A percentile compares a stretch with the other conserved stretches of the same genome.
These are phyloP conservation scores for Diddensiella caesifluorescens DNA, from an alignment of 805 yeast genomes.

Conservation along the genomic window DNA sequence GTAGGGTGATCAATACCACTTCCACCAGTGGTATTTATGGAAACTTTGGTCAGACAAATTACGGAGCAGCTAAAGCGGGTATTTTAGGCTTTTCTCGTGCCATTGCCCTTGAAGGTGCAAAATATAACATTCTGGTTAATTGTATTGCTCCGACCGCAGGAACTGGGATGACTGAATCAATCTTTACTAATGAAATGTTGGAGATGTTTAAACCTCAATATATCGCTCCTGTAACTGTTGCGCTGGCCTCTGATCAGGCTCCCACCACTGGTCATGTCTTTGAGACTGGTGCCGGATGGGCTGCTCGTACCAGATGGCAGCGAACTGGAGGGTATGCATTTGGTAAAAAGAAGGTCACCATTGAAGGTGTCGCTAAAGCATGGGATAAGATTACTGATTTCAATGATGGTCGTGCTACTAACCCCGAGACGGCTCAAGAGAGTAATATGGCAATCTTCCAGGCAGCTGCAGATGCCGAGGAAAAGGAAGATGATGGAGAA, in stretches of 20 bases:
- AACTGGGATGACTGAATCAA: conserved; percentile 91
- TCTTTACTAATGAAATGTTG: conserved; percentile 72
- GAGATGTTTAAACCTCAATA: conserved; percentile 80
- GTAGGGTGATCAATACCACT: conserved; percentile 81
- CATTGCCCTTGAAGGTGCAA: conserved; percentile 86
- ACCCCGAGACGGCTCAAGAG: conserved; percentile 63
- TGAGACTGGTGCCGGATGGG: conserved; percentile 97
- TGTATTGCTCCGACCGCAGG: conserved; percentile 96
- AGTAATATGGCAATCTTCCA: conserved; percentile 73
- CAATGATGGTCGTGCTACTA: conserved; percentile 45
- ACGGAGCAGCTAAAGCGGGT: conserved; percentile 89
- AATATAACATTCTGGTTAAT: conserved; percentile 66
- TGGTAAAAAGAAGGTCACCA: conserved; percentile 42
- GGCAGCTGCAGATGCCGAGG: conserved; percentile 38
- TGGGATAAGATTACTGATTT: conserved; percentile 68
- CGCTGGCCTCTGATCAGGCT: conserved; percentile 68
- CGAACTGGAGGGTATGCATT: conserved; percentile 78
- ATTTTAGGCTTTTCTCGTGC: conserved; percentile 81
- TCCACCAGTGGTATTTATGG: conserved; percentile 98
- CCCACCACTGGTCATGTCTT: conserved; percentile 75
- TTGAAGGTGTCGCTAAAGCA: conserved; percentile 67
- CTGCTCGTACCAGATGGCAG: conserved; percentile 93
- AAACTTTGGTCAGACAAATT: conserved; percentile 95
- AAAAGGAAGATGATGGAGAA: conserved; percentile 39
- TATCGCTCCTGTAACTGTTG: conserved; percentile 85